Evolutionary conservation across 2,329 filamentous ascomycete genomes (phyloP).

Genomic region (Paecilomyces formosus): DNA sequence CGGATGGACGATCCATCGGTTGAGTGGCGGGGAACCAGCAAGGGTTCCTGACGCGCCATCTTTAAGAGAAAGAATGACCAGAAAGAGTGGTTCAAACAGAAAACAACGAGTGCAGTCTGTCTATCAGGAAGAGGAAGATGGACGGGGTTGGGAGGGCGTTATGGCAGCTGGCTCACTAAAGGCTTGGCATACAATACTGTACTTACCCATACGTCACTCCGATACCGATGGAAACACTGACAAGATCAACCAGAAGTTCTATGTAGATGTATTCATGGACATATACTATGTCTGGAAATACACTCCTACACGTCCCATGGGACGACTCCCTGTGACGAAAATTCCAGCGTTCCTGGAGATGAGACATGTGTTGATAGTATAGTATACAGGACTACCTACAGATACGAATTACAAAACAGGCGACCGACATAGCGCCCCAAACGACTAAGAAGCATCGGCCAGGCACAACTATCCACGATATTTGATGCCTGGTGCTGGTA

Average conservation of each 20-base stretch:
- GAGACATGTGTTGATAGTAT: neutral
- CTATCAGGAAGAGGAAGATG: neutral
- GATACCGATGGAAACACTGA: neutral
- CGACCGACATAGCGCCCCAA: neutral
- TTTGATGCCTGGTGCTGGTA: neutral
- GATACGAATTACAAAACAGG: neutral
- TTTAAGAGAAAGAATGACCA: conserved; percentile 1
- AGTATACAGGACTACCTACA: neutral
- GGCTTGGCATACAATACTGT: neutral
- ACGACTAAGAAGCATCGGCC: neutral
- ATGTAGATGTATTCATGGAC: too few species aligned
- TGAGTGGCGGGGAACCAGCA: conserved; percentile 47
- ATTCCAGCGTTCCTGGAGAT: neutral
- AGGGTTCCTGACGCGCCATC: conserved; percentile 42
- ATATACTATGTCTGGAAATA: too few species aligned
- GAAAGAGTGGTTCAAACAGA: neutral
- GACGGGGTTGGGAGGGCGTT: neutral
- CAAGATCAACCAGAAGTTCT: too few species aligned
- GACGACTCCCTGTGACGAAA: neutral
- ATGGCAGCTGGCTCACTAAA: neutral
- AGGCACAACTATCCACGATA: neutral
- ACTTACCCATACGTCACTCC: neutral
- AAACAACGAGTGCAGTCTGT: neutral
- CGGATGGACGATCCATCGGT: conserved; percentile 50
- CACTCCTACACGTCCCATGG: neutral